Base-by-base conservation (phyloP, 305 asterid genomes). In the Plantago lanceolata region DNA sequence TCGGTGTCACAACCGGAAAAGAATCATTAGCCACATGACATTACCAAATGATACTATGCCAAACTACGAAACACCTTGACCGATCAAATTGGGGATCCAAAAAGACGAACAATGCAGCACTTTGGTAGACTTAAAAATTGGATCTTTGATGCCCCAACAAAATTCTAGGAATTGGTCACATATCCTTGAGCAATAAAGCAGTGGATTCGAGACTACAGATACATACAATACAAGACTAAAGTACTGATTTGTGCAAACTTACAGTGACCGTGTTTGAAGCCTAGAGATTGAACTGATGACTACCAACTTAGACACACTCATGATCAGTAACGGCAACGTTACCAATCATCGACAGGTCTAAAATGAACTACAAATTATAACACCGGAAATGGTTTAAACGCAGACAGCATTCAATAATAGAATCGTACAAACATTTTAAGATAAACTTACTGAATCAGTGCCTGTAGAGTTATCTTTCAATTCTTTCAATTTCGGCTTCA, bases 381-480 rank as follows among this genome's bases (percentile, higher is more conserved):
- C 19, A 0, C 8, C 11, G 19, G 21, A 56, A 29, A 13, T 5
- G n/a, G 31, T 19, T 57, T 14, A 54, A 59, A 64, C 12, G 26
- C 12, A 19, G 15, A 19, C 24, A 47, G 7, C 51, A 40, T 35
- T 31, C 51, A 40, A 20, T 31, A 43, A 37, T 1, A 47, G 19
- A 40, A 18, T 16, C 50, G 6, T 57, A 19, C 26, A 37, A 15
- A 11, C 0, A 9, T 19, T 63, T 20, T 43, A 44, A 44, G 7
- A 54, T 43, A 18, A 61, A 75, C 91, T 76, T 61, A 86, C 90
- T 20, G 80, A 69, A 67, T 73, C 70, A 26, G 75, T 51, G 33
- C 61, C 8, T 13, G 72, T 43, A 51, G 64, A 54, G 54, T 20
- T 60, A 24, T 45, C 74, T 65, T 65, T 81, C 15, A 43, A 59